Base-by-base conservation (phyloP, 2,329 filamentous ascomycete genomes). In the Phyllosticta citrichinensis region DNA sequence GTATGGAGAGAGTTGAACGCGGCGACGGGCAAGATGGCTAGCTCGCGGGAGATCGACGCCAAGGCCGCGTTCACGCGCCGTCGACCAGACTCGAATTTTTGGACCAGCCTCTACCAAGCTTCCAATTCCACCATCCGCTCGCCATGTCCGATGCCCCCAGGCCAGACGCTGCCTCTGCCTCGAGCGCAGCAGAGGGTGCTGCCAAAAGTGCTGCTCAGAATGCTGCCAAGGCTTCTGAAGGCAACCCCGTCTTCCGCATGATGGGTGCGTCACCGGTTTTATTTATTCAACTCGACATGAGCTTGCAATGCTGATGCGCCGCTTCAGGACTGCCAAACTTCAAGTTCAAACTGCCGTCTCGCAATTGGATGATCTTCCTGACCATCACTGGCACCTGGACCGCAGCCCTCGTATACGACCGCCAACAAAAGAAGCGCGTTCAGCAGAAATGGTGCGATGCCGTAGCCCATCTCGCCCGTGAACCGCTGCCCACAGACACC, bases 341-440 rank as follows among this genome's bases (percentile, higher is more conserved):
- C 63, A 88, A 89, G 63, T 82, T 86, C 67, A 91, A 86, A 74
- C 84, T 99, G 19, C 94, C 94, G 8, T 97, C 93, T 19, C 88
- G 94, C 64, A 97, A 97, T 74, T 99, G 94, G 94, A 85, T 94
- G 76, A 97, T 99, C 69, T 99, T 99, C 78, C 85, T 92, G 75
- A 81, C 87, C 55, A 74, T 97, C 60, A 87, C 87, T 11, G 87
- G 87, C 58, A 84, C 89, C 55, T 88, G 96, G 71, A 85, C 89
- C 5, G 85, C 84, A 17, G 88, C 91, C 58, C 81, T 97, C 61
- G 83, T 94, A 71, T 97, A 99, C 79, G 94, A 99, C 76, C 90
- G 90, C 70, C 87, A 89, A 63, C 87, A 97, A 77, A 96, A 93
- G 80, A 89, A 87, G 68, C 86, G 86, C 64, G 86, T 87, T 58